Evolutionary conservation across 192 early-diverging fungal species (phyloP).

Genomic region (Coemansia sp.): DNA sequence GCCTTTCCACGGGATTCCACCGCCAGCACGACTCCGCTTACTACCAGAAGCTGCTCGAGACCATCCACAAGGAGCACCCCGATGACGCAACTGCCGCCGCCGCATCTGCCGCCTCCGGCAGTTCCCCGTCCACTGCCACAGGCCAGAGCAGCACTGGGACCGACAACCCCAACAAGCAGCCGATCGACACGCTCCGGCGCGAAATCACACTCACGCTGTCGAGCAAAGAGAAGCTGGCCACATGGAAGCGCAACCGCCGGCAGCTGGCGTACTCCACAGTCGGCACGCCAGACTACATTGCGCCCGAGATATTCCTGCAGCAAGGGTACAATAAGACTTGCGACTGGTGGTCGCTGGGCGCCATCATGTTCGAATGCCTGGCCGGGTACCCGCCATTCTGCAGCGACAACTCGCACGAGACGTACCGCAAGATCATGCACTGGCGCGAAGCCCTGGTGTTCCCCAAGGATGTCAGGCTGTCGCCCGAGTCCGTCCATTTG

Average conservation of each 20-base stretch:
- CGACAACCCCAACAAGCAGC: conserved; percentile 23
- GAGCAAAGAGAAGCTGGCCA: conserved; percentile 93
- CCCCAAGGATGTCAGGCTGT: conserved; percentile 92
- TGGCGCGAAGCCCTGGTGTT: conserved; percentile 91
- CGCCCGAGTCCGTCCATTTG: conserved; percentile 89
- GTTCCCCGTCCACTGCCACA: not conserved
- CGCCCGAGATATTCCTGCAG: conserved; percentile 94
- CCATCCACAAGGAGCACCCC: conserved; percentile 61
- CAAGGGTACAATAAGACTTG: conserved; percentile 97
- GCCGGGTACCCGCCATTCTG: conserved; percentile 99
- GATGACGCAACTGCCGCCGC: conserved; percentile 41
- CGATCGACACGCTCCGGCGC: conserved; percentile 60
- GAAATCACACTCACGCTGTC: conserved; percentile 93
- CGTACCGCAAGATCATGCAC: conserved; percentile 97
- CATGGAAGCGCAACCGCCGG: conserved; percentile 97
- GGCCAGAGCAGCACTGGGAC: conserved; percentile 7
- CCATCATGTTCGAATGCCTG: conserved; percentile 99
- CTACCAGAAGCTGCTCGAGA: conserved; percentile 82
- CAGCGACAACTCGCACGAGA: conserved; percentile 92
- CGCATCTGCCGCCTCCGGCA: conserved; percentile 31
- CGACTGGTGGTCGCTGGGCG: conserved; percentile 99
- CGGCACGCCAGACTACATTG: conserved; percentile 98
- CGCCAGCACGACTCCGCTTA: conserved; percentile 98
- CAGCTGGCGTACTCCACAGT: conserved; percentile 97
- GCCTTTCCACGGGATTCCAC: conserved; percentile 99